Evolutionary conservation across 306 rosid genomes (phyloP).

Genomic region (Trifolium fragiferum): DNA sequence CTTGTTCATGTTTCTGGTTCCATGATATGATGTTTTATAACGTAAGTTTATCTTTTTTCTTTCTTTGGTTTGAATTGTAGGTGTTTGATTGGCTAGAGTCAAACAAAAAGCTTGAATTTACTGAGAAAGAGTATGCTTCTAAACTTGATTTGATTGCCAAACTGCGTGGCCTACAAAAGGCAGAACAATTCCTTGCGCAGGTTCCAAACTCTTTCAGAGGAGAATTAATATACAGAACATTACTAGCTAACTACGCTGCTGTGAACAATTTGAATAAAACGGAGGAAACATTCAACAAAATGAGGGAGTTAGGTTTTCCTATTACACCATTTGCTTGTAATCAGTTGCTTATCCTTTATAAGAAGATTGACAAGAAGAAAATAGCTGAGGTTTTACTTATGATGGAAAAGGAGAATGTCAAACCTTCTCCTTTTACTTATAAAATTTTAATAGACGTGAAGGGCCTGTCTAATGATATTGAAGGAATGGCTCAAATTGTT

Average conservation of each 20-base stretch:
- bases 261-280: constrained; percentile 54
- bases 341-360: constrained; percentile 79
- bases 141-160: constrained; percentile 79
- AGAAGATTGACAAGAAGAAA: constrained; percentile 70
- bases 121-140: constrained; percentile 73
- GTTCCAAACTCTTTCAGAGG: constrained; percentile 78
- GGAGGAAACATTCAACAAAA: constrained; percentile 74
- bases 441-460: constrained; percentile 66
- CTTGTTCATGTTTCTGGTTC: constrained; percentile 37
- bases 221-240: constrained; percentile 63
- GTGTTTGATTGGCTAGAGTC: constrained; percentile 79
- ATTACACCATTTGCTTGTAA: constrained; percentile 69
- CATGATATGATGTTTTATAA: not conserved
- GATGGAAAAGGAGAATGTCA: constrained; percentile 80
- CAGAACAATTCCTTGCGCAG: constrained; percentile 60
- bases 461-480: constrained; percentile 64
- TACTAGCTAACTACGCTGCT: constrained; percentile 61
- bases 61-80: constrained; percentile 54
- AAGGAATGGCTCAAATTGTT: constrained; percentile 75
- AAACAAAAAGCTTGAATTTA: constrained; percentile 59
- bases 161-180: constrained; percentile 61
- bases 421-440: constrained; percentile 65
- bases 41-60: not conserved
- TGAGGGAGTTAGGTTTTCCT: constrained; percentile 70
- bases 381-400: constrained; percentile 66